Evolutionary conservation across 176 grass and related monocot species (phyloP), one percentile per base, ranked within the genome.

Genomic region (Hordeum marinum): DNA sequence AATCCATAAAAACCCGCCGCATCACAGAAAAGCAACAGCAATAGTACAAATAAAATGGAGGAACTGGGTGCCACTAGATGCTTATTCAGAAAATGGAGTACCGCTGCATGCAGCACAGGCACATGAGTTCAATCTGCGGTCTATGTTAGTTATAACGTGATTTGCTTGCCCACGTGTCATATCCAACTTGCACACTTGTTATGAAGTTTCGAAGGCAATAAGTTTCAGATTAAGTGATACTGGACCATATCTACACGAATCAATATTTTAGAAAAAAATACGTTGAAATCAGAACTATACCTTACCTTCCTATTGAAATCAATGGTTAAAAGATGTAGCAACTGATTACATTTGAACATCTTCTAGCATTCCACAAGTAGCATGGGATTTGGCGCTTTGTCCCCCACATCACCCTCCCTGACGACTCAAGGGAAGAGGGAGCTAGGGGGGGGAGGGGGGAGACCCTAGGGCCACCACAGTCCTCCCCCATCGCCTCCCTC

Each of bases 1-100:
- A 27, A 74, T 10, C 8, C 29, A 67, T 40, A 46, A n/a, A 29
- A 83, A 59, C 72, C 26, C 40, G 68, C 8, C 27, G 6, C 10
- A 37, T 36, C 37, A 42, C 4, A 41, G 39, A 78, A 92, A 62
- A 82, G 66, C 69, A 86, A 64, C 3, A 52, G 24, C 67, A 60
- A 14, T 10, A n/a, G 9, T 12, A 23, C 21, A 72, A 64, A 25
- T 75, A 64, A 80, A 59, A 59, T 45, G 11, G 8, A 62, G 35
- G 42, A 66, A 37, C 21, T 8, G 50, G 27, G 12, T 75, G 70
- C 3, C 17, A 18, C 7, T 31, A 36, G 37, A 48, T 75, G 39
- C 58, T 29, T 61, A 25, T 43, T 75, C 57, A 50, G 34, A 72
- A 55, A 72, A 61, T 5, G 7, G 32, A 69, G 63, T 15, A 62